Conservation (phyloP, 192 early-diverging fungal species). For the Geranomyces variabilis region DNA sequence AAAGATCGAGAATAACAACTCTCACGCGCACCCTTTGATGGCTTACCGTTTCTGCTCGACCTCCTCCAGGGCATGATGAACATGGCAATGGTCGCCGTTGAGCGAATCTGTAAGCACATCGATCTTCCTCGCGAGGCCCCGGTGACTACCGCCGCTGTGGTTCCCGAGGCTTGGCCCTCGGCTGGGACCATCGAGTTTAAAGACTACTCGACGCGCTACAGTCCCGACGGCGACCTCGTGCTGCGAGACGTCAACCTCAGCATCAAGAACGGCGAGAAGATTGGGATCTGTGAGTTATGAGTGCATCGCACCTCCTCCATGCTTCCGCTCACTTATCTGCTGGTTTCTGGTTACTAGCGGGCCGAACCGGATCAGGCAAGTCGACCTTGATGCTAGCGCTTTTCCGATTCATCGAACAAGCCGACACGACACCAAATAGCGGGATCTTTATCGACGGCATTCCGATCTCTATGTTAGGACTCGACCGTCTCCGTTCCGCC, state of each 20-base stretch:
- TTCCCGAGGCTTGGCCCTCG: slow-evolving; percentile 24
- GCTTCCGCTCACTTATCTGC: neutral
- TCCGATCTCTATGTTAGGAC: neutral
- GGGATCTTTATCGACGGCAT: neutral
- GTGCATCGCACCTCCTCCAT: neutral
- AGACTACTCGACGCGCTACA: slow-evolving; percentile 32
- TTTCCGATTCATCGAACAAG: slow-evolving; percentile 32
- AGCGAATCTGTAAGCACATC: slow-evolving; percentile 46
- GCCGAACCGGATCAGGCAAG: slow-evolving; percentile 45
- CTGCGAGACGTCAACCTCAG: slow-evolving; percentile 32
- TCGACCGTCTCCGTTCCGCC: neutral
- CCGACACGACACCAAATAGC: neutral
- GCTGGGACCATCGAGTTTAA: slow-evolving; percentile 18
- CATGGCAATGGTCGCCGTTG: slow-evolving; percentile 57
- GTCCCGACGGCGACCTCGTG: slow-evolving; percentile 34
- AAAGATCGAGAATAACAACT: slow-evolving; percentile 18
- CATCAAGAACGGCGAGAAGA: slow-evolving; percentile 28
- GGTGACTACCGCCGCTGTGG: slow-evolving; percentile 40
- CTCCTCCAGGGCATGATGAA: slow-evolving; percentile 59
- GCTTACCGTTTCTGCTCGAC: too few species aligned
- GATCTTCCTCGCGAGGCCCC: slow-evolving; percentile 23
- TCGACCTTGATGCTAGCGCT: slow-evolving; percentile 16
- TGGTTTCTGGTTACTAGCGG: neutral
- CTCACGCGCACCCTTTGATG: too few species aligned
- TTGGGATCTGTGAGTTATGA: slow-evolving; percentile 22